These are phyloP conservation scores for Petunia hybrid DNA, from an alignment of 305 asterid genomes.

Conservation along the genomic window DNA sequence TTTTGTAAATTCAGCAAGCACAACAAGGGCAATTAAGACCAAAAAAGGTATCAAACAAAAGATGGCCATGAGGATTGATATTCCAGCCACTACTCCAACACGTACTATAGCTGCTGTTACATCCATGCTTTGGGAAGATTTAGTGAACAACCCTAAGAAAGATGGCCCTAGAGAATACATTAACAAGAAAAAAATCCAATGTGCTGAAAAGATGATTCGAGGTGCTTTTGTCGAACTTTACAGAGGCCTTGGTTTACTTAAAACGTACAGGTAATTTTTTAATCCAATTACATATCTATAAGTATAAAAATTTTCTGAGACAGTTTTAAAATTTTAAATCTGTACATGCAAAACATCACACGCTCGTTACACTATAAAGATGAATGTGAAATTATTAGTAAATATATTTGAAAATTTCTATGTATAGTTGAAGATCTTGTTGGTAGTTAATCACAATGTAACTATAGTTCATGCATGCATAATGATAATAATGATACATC, in stretches of 20 bases:
- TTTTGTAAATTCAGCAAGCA: conserved; percentile 57
- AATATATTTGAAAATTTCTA: too few relatives aligned
- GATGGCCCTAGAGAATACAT: conserved; percentile 56
- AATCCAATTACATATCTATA: neutral
- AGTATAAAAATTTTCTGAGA: neutral
- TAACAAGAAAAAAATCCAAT: conserved; percentile 70
- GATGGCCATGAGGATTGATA: conserved; percentile 68
- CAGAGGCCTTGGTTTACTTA: conserved; percentile 82
- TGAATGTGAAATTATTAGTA: too few relatives aligned
- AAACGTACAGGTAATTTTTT: conserved; percentile 71
- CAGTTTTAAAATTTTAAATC: neutral
- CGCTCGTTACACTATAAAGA: neutral
- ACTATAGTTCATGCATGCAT: neutral
- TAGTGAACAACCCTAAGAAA: conserved; percentile 70
- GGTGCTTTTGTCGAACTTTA: conserved; percentile 90
- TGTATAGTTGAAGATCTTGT: neutral
- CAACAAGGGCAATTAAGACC: conserved; percentile 48
- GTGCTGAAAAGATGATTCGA: conserved; percentile 88
- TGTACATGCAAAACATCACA: neutral
- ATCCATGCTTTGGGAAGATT: conserved; percentile 85
- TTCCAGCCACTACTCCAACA: conserved; percentile 88
- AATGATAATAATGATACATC: neutral
- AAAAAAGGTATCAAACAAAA: conserved; percentile 62
- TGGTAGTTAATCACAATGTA: neutral
- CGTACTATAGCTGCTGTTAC: conserved; percentile 74